Base-by-base conservation (phyloP, 1,284 basidiomycete genomes). In the Ceratobasidium sp. region DNA sequence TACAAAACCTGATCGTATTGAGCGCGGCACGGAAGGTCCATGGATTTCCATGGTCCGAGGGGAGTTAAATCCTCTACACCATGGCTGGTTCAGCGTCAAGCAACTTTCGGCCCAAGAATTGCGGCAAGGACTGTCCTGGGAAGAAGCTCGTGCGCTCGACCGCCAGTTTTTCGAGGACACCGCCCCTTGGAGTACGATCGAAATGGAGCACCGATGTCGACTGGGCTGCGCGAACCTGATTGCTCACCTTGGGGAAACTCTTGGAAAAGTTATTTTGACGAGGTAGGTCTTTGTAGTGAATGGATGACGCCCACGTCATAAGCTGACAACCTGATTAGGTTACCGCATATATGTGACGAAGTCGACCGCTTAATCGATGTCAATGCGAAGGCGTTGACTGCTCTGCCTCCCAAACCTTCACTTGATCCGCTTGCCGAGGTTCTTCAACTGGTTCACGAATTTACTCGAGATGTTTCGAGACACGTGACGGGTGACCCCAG, bases 1-100 rank as follows among this genome's bases (percentile, higher is more conserved):
- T n/a, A 94, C 93, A 0, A 94, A 94, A 79, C 91, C 92, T 0
- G 93, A 94, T 79, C 88, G 89, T 3, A 91, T 93, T 59, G 88
- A 87, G 0, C 6, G 78, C 0, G 91, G 91, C 0, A 90, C 92
- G 36, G 89, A 93, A 76, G 78, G 80, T 0, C 78, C 78, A 0
- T 94, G 92, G 93, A 75, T 92, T 8, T 80, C 81, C 0, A 86
- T 90, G 57, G 86, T 92, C 33, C 82, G 85, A 7, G 88, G 90
- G 74, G 87, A 90, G 51, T 84, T 84, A 11, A 87, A 90, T 65
- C 79, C 86, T 0, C 83, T 92, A 0, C 71, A 64, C 24, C 88
- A 92, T 73, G 89, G 89, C 9, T 93, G 91, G 91, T 93, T 86
- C 79, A 90, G 89, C 65, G 91, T 93, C 9, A 92, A 93, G 78